A percentile compares a stretch with the other conserved stretches of the same genome.
Conservation (phyloP, 106 monocot genomes). For the Iris macrosiphon region DNA sequence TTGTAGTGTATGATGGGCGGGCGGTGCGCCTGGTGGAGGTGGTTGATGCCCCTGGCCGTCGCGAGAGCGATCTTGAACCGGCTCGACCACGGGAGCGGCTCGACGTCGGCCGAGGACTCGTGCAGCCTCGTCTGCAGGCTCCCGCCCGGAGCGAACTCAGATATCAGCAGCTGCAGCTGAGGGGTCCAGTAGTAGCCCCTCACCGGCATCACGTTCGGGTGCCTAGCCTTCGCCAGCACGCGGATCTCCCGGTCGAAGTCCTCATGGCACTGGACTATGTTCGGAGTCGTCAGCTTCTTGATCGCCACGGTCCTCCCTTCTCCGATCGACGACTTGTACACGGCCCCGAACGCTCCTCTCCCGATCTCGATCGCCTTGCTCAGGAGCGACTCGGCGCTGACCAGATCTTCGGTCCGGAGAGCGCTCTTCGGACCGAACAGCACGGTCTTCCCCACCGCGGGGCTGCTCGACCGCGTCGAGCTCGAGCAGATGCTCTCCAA, state of each 20-base stretch:
- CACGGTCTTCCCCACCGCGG: conserved; percentile 53
- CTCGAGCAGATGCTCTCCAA: conserved; percentile 61
- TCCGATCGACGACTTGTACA: conserved; percentile 46
- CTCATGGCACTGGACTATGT: conserved; percentile 46
- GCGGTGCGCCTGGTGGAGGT: conserved; percentile 68
- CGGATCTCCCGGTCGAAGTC: conserved; percentile 85
- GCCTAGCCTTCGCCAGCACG: conserved; percentile 52
- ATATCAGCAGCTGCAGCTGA: conserved; percentile 60
- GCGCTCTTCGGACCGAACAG: conserved; percentile 33
- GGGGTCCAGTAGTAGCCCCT: conserved; percentile 91
- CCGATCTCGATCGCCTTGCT: conserved; percentile 72
- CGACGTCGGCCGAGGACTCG: background rate
- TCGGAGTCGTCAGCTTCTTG: conserved; percentile 48
- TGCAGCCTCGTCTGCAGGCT: conserved; percentile 55
- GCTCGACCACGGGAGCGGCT: conserved; percentile 40
- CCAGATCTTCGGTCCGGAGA: background rate
- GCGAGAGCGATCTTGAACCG: conserved; percentile 63
- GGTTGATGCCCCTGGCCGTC: conserved; percentile 47
- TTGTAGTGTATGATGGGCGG: conserved; percentile 80
- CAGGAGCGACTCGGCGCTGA: conserved; percentile 37
- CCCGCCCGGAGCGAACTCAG: conserved; percentile 49
- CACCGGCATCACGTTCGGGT: conserved; percentile 64
- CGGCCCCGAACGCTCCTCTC: conserved; percentile 53
- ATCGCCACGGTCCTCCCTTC: conserved; percentile 30
- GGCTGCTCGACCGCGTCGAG: conserved; percentile 30